Conservation (phyloP, 148 eudicot genomes). For the Rhododendron ovatum region DNA sequence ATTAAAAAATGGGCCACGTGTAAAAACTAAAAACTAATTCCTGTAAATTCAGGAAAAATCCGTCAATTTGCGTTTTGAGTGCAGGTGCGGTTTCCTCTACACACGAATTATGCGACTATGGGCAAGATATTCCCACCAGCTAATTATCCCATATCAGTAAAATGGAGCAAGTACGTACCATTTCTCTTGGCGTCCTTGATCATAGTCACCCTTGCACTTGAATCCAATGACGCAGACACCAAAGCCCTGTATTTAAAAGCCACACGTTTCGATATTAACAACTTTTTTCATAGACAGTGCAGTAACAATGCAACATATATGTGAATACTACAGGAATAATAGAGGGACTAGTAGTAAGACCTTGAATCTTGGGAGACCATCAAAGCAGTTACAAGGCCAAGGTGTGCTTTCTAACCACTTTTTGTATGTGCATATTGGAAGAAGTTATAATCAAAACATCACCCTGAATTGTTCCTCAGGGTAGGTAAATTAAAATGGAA, state of each 20-base stretch:
- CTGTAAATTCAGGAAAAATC: too few relatives aligned
- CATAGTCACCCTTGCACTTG: constrained; percentile 76
- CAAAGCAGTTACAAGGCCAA: constrained; percentile 79
- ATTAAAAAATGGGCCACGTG: too few relatives aligned
- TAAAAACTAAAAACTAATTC: too few relatives aligned
- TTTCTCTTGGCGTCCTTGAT: constrained; percentile 48
- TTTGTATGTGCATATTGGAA: constrained; percentile 45
- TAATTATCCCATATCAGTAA: background rate
- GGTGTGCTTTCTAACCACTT: constrained; percentile 69
- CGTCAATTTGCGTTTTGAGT: too few relatives aligned
- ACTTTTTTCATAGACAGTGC: background rate
- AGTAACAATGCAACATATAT: background rate
- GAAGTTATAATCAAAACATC: constrained; percentile 57
- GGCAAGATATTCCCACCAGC: too few relatives aligned
- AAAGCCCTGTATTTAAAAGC: constrained; percentile 51
- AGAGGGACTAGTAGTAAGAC: background rate
- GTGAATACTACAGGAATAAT: background rate
- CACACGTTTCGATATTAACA: background rate
- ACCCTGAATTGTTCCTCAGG: constrained; percentile 91
- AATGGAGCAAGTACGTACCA: background rate
- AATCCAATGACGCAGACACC: constrained; percentile 77
- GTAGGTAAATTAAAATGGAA: background rate
- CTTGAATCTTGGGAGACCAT: constrained; percentile 68
- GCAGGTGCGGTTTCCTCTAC: too few relatives aligned
- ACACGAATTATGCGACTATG: too few relatives aligned